A percentile compares a stretch with the other conserved stretches of the same genome.
Conservation (phyloP, 2,329 filamentous ascomycete species). For the Venturia aucupariae region DNA sequence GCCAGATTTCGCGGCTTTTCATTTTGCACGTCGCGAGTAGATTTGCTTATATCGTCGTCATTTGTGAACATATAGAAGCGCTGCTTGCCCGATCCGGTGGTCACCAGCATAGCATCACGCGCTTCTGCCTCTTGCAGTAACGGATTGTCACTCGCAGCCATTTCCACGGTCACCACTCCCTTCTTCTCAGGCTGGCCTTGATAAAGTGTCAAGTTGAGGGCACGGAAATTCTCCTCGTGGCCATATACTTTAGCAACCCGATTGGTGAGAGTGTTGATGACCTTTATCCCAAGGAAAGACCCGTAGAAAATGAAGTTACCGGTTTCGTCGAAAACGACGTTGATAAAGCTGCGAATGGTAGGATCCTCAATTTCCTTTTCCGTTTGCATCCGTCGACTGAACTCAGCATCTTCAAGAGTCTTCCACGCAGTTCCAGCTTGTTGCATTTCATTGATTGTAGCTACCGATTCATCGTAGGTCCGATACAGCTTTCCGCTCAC, state of each 20-base stretch:
- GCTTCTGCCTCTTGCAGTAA: constrained; percentile 85
- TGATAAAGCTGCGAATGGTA: constrained; percentile 59
- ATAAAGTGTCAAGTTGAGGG: constrained; percentile 76
- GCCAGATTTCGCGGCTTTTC: constrained; percentile 70
- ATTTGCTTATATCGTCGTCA: constrained; percentile 72
- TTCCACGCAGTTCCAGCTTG: constrained; percentile 77
- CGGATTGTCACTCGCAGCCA: constrained; percentile 93
- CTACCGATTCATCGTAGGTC: constrained; percentile 89
- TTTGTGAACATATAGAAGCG: constrained; percentile 99
- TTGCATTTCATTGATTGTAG: constrained; percentile 88
- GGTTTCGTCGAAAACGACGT: constrained; percentile 92
- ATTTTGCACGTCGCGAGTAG: constrained; percentile 84
- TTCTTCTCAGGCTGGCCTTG: constrained; percentile 95
- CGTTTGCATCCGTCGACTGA: constrained; percentile 75
- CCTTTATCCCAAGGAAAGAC: constrained; percentile 84
- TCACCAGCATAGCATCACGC: constrained; percentile 79
- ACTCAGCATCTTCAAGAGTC: constrained; percentile 82
- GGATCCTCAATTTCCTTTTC: constrained; percentile 78
- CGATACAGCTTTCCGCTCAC: constrained; percentile 76
- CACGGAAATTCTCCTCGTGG: constrained; percentile 77
- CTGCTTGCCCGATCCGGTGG: constrained; percentile 75
- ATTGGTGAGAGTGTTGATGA: constrained; percentile 93
- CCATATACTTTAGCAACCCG: constrained; percentile 84
- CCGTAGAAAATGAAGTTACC: constrained; percentile 93
- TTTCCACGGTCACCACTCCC: constrained; percentile 83